These are phyloP conservation scores for Aspergillus latus DNA, from an alignment of 2,329 filamentous ascomycete genomes.

Conservation along the genomic window DNA sequence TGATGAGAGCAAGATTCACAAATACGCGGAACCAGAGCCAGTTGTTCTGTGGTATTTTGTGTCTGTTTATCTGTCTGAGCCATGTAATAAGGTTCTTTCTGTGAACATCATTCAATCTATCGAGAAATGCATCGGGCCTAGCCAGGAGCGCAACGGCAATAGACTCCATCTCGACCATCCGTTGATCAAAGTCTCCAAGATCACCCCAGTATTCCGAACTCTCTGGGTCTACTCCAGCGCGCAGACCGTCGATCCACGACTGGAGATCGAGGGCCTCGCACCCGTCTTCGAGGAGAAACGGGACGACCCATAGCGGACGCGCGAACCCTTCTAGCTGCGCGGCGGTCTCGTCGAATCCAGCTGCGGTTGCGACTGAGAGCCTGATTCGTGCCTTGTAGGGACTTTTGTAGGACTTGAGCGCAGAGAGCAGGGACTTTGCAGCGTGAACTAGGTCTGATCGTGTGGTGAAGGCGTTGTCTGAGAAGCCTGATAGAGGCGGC, in stretches of 20 bases:
- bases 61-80: constrained; percentile 47
- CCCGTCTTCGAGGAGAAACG: constrained; percentile 15
- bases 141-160: constrained; percentile 51
- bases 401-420: constrained; percentile 34
- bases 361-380: constrained; percentile 39
- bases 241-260: constrained; percentile 9
- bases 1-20: constrained; percentile 49
- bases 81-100: constrained; percentile 40
- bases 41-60: constrained; percentile 50
- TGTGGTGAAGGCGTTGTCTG: constrained; percentile 41
- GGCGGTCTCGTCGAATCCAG: constrained; percentile 47
- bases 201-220: constrained; percentile 50
- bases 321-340: constrained; percentile 51
- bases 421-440: constrained; percentile 33
- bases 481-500: constrained; percentile 37
- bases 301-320: constrained; percentile 27
- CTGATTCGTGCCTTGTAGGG: constrained; percentile 37
- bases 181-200: constrained; percentile 49
- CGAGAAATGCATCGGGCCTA: constrained; percentile 42
- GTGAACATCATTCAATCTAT: not conserved
- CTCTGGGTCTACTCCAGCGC: constrained; percentile 23
- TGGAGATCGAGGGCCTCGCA: not conserved
- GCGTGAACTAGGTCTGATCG: constrained; percentile 40
- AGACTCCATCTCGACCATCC: constrained; percentile 57
- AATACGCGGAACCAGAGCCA: constrained; percentile 57